Conservation (phyloP, 257 asterid genomes). For the Capsicum chinense region DNA sequence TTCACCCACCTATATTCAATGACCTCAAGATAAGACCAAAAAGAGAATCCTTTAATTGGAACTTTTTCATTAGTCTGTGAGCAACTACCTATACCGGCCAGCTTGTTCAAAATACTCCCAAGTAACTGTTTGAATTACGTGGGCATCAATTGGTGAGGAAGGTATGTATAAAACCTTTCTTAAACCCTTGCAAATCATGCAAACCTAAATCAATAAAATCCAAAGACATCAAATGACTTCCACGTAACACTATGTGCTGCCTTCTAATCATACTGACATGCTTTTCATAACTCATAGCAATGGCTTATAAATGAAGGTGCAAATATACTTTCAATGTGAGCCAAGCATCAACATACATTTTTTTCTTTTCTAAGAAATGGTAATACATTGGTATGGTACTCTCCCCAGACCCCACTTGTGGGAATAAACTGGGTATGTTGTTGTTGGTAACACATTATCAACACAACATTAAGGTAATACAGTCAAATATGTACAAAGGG, state of each 20-base stretch:
- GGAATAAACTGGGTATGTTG: not conserved
- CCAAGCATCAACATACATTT: constrained; percentile 2
- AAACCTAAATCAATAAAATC: not conserved
- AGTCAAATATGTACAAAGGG: not conserved
- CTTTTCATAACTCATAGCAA: not conserved
- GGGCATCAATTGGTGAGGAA: not conserved
- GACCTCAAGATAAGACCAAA: not conserved
- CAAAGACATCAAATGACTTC: not conserved
- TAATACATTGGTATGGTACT: not conserved
- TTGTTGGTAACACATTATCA: not conserved
- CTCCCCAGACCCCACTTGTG: not conserved
- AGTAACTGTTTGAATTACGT: not conserved
- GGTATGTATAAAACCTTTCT: not conserved
- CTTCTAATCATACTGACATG: constrained; percentile 10
- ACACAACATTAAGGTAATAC: not conserved
- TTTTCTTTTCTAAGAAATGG: not conserved
- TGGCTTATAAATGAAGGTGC: constrained; percentile 6
- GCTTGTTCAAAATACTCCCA: not conserved
- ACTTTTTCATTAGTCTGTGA: not conserved
- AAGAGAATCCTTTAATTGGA: not conserved
- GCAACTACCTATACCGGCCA: not conserved
- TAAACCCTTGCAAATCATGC: not conserved
- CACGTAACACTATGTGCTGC: not conserved
- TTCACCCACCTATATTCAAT: not conserved
- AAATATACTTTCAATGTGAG: not conserved